These are phyloP conservation scores for Phaseolus coccineus DNA, from an alignment of 331 rosid genomes.

Conservation along the genomic window DNA sequence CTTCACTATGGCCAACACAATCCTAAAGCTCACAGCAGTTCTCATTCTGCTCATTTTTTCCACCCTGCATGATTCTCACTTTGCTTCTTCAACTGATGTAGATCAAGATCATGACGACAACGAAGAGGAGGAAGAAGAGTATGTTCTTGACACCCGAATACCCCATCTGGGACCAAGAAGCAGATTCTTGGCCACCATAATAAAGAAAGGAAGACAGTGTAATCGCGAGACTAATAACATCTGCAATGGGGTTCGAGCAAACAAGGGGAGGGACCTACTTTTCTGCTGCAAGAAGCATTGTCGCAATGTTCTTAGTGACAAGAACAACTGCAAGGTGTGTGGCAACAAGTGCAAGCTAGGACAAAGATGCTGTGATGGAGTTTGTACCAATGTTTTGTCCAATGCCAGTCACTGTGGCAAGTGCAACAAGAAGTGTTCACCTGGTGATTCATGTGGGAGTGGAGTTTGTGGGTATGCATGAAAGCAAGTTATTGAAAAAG, in stretches of 20 bases:
- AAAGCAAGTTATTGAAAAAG: not conserved
- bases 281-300: constrained; percentile 81
- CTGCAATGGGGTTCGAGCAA: constrained; percentile 67
- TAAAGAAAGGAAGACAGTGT: constrained; percentile 67
- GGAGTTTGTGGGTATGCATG: constrained; percentile 57
- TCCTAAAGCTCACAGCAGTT: constrained; percentile 57
- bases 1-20: constrained; percentile 14
- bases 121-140: constrained; percentile 43
- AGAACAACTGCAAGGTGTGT: constrained; percentile 68
- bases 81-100: constrained; percentile 45
- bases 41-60: constrained; percentile 51
- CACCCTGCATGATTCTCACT: constrained; percentile 39
- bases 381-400: constrained; percentile 49
- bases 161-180: constrained; percentile 50
- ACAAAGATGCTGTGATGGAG: constrained; percentile 61
- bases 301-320: constrained; percentile 66
- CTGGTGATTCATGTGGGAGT: constrained; percentile 50
- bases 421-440: constrained; percentile 59
- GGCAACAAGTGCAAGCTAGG: constrained; percentile 65
- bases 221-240: constrained; percentile 46
- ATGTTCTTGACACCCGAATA: constrained; percentile 53
- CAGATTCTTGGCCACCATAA: constrained; percentile 56
- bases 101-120: not conserved
- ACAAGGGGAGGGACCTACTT: constrained; percentile 65
- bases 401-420: constrained; percentile 66